Base-by-base conservation (phyloP, 768 basidiomycete species). In the Sutorius australiensis region DNA sequence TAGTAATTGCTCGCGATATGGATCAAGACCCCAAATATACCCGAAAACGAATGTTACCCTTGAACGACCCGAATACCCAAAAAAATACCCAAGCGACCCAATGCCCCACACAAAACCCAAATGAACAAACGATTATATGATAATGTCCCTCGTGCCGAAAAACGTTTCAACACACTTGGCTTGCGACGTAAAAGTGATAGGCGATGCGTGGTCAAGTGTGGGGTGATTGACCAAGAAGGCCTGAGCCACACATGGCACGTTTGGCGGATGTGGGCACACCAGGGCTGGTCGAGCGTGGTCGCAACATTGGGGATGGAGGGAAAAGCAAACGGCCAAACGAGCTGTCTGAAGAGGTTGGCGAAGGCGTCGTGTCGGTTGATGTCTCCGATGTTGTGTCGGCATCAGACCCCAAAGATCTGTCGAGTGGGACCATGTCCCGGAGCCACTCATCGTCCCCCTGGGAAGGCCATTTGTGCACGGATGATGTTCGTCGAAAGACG, bases 401-500 rank as follows among this genome's bases (percentile, higher is more conserved):
- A 10, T 61, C 61, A 2, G 45, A 47, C 5, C 9, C 34, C 7
- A 5, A 12, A 17, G 55, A 36, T 62, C 46, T 24, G 55, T 61
- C 41, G 40, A 61, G 38, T 9, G 84, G 83, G 2, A 84, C 72
- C 58, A 82, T 84, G 71, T 86, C 84, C 66, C 80, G 75, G 49
- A 86, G 71, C 84, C 84, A 86, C 56, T 72, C 71, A 59, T 85
- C 79, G 54, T 83, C 80, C 60, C 73, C 75, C 44, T 77, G 73
- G 45, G 73, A 77, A 16, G 80, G 80, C 10, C 70, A 60, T 36
- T 59, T 72, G 14, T 71, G 69, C 10, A 70, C 28, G 3, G 64
- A 48, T 2, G 67, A 51, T 28, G 72, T 65, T 52, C 71, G 73
- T 50, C 71, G 72, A 57, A 84, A 83, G 28, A 78, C 64, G 66